A percentile compares a stretch with the other conserved stretches of the same genome.
Conservation (phyloP, 78 protist species). For the Paratrimastix pyriformis region DNA sequence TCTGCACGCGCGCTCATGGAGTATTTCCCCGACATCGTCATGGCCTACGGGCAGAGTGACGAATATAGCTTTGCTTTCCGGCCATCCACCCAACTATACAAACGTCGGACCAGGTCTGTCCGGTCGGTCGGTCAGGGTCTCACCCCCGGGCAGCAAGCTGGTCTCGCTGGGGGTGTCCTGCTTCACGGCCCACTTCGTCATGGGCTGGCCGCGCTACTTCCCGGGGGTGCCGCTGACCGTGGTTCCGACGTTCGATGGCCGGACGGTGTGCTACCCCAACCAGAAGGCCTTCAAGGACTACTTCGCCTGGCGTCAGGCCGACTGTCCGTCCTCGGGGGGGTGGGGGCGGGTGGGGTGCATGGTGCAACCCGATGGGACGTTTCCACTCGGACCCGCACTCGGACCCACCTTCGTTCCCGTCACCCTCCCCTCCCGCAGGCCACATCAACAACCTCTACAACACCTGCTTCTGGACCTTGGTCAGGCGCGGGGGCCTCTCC, state of each 20-base stretch:
- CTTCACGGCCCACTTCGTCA: conserved; percentile 8
- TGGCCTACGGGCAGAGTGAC: conserved; percentile 41
- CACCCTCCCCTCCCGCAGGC: no score
- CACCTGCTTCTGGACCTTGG: conserved; percentile 16
- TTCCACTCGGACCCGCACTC: no score
- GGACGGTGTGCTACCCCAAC: conserved; percentile 21
- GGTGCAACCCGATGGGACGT: no score
- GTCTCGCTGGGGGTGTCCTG: background rate
- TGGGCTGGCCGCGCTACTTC: background rate
- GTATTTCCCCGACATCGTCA: conserved; percentile 8
- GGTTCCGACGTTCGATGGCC: conserved; percentile 34
- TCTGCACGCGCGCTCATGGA: conserved; percentile 17
- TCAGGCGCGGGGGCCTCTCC: no score
- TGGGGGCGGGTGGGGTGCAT: no score
- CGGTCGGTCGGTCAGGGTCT: background rate
- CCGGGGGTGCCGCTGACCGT: background rate
- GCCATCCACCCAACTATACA: background rate
- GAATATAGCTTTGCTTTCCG: conserved; percentile 21
- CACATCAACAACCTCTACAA: conserved; percentile 37
- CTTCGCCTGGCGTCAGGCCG: conserved; percentile 35
- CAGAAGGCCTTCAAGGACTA: conserved; percentile 21
- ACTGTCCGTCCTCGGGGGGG: no score
- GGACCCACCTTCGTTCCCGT: no score
- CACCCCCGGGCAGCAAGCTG: background rate
- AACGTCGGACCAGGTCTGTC: conserved; percentile 4